Evolutionary conservation across 495 filamentous ascomycete species (phyloP).

Genomic region (Penicillium chermesinum): DNA sequence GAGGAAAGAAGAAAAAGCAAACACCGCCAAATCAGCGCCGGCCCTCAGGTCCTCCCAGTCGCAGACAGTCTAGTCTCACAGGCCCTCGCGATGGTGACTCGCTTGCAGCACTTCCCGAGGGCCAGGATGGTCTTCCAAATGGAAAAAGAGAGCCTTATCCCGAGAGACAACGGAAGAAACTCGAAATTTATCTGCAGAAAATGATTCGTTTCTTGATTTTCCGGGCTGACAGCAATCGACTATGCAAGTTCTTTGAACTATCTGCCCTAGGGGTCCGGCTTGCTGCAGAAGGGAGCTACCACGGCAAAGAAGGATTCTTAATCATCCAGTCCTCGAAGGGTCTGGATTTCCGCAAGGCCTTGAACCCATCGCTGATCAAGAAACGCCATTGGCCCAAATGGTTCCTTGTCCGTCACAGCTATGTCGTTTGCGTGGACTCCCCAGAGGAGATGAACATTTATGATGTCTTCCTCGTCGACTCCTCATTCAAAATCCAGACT

Average conservation of each 20-base stretch:
- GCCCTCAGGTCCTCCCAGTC: slow-evolving; percentile 52
- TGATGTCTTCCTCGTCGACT: slow-evolving; percentile 92
- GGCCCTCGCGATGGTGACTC: slow-evolving; percentile 41
- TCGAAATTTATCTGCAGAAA: slow-evolving; percentile 89
- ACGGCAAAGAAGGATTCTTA: slow-evolving; percentile 94
- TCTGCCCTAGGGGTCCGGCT: slow-evolving; percentile 93
- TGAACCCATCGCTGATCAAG: slow-evolving; percentile 69
- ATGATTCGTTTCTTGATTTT: slow-evolving; percentile 95
- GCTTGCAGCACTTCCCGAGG: slow-evolving; percentile 37
- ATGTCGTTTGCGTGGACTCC: slow-evolving; percentile 95
- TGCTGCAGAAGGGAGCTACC: slow-evolving; percentile 91
- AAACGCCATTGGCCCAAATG: slow-evolving; percentile 85
- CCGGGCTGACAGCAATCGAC: slow-evolving; percentile 85
- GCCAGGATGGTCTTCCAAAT: slow-evolving; percentile 35
- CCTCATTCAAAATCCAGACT: slow-evolving; percentile 71
- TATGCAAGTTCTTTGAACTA: slow-evolving; percentile 94
- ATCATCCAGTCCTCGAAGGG: slow-evolving; percentile 89
- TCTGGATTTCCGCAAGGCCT: slow-evolving; percentile 77
- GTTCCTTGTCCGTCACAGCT: slow-evolving; percentile 97
- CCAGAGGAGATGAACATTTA: slow-evolving; percentile 99
- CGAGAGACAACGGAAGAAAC: slow-evolving; percentile 72
- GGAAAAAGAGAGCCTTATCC: slow-evolving; percentile 52
- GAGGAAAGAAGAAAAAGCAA: slow-evolving; percentile 53
- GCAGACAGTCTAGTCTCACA: slow-evolving; percentile 53
- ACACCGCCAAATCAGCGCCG: slow-evolving; percentile 26